Base-by-base conservation (phyloP, 2,329 filamentous ascomycete genomes). In the Ophiostoma australiae region DNA sequence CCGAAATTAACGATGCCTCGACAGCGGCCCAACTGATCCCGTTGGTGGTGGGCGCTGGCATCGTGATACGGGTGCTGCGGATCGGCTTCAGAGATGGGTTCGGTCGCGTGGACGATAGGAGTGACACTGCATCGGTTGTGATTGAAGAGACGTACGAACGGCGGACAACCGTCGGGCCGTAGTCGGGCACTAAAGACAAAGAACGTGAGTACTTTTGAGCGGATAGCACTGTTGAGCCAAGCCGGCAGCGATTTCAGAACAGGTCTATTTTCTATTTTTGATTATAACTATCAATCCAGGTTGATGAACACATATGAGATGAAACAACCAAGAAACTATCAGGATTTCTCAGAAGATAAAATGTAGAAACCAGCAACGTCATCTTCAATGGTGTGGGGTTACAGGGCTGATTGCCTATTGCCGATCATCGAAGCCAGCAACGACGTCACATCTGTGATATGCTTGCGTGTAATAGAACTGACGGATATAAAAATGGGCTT, bases 1-100 rank as follows among this genome's bases (percentile, higher is more conserved):
- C 78, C 48, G 80, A 67, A 17, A 31, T 68, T 27, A 55, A 55
- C 44, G 44, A 52, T 20, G 79, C 67, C 81, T 58, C 71, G 39
- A 69, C 74, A 6, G 72, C 73, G 15, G 73, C 74, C 1, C 75
- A 76, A 72, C 69, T 76, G 52, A 72, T 75, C 2, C 74, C 74
- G 11, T 41, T 72, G n/a, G 31, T 70, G 7, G 66, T 73, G 65
- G 27, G 55, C 7, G 27, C 61, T 7, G 69, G 69, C 10, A 8
- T 69, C 13, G 7, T 65, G n/a, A 44, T 37, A 17, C 66, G 61
- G 13, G 58, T 63, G 10, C 17, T 72, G 13, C 70, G 71, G 69
- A 48, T 69, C 1, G 44, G 33, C 4, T 6, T 68, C 20, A 10
- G 61, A 20, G 61, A 65, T 37, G 61, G 61, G 15, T 65, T 23